Evolutionary conservation across 768 basidiomycete species (phyloP).

Genomic region (Punctularia strigosozonata): DNA sequence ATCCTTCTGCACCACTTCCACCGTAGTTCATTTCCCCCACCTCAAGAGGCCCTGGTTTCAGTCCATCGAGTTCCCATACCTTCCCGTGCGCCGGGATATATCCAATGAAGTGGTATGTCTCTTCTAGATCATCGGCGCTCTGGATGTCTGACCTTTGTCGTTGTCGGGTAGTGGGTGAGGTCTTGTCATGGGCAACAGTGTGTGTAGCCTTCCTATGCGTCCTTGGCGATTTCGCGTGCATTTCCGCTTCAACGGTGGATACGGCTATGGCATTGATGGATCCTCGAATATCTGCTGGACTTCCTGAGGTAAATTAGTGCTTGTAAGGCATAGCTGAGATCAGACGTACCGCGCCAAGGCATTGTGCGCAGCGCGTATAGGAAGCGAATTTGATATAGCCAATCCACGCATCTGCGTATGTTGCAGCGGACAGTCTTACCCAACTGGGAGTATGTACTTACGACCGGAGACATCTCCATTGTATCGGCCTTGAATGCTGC

Average conservation of each 20-base stretch:
- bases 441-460: conserved; percentile 18
- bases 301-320: conserved; percentile 11
- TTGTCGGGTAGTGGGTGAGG: conserved; percentile 14
- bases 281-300: conserved; percentile 48
- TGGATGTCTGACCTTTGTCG: conserved; percentile 9
- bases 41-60: conserved; percentile 50
- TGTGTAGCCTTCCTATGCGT: conserved; percentile 25
- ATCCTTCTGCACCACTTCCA: conserved; percentile 16
- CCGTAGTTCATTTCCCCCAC: conserved; percentile 35
- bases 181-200: conserved; percentile 7
- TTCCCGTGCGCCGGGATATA: conserved; percentile 51
- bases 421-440: background rate
- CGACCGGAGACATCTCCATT: conserved; percentile 43
- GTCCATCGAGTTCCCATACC: conserved; percentile 63
- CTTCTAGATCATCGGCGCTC: conserved; percentile 24
- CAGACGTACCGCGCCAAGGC: conserved; percentile 40
- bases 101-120: conserved; percentile 53
- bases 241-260: conserved; percentile 33
- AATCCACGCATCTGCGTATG: conserved; percentile 47
- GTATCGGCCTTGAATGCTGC: conserved; percentile 36
- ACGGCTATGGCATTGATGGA: conserved; percentile 33
- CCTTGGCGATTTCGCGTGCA: conserved; percentile 23
- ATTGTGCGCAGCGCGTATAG: conserved; percentile 46
- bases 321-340: background rate
- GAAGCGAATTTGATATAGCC: conserved; percentile 42